These are phyloP conservation scores for Saksenaea vasiformis DNA, from an alignment of 371 early-diverging fungal species.

Conservation along the genomic window DNA sequence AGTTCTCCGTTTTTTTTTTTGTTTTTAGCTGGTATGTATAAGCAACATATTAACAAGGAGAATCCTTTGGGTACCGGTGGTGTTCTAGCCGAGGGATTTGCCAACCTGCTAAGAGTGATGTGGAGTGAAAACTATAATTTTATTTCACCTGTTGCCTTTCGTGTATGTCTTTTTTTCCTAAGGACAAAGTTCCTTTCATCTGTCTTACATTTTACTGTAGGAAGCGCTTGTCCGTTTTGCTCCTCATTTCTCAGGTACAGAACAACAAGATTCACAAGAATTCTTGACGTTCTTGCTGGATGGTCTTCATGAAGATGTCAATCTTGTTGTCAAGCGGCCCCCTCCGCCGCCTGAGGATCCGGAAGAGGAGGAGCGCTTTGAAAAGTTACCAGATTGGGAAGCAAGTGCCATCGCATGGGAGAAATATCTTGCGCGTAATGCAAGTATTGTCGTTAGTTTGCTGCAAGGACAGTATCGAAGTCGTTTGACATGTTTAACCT, in stretches of 20 bases:
- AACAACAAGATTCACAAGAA: constrained; percentile 86
- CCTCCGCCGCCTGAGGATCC: constrained; percentile 29
- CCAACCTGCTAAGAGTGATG: constrained; percentile 65
- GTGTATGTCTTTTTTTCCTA: constrained; percentile 31
- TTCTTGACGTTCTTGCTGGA: constrained; percentile 74
- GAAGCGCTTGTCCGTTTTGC: constrained; percentile 65
- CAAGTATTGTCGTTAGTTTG: constrained; percentile 88
- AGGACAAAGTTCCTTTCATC: no score
- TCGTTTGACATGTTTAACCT: constrained; percentile 79
- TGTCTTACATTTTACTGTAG: constrained; percentile 21
- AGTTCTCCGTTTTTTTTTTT: background rate
- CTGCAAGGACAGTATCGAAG: constrained; percentile 90
- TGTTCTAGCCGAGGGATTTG: constrained; percentile 70
- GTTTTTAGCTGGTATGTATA: constrained; percentile 68
- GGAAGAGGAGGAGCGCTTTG: constrained; percentile 45
- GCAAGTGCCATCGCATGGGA: constrained; percentile 79
- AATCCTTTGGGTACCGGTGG: constrained; percentile 88
- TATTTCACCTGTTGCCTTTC: constrained; percentile 59
- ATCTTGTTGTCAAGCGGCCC: constrained; percentile 33
- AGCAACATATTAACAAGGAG: constrained; percentile 65
- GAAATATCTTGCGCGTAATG: constrained; percentile 73
- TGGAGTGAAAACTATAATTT: constrained; percentile 65
- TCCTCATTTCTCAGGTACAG: constrained; percentile 62
- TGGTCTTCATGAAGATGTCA: constrained; percentile 79
- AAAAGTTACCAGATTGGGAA: constrained; percentile 49